Evolutionary conservation across 108 stramenopile genomes (phyloP).

Genomic region (Tribonema minus): DNA sequence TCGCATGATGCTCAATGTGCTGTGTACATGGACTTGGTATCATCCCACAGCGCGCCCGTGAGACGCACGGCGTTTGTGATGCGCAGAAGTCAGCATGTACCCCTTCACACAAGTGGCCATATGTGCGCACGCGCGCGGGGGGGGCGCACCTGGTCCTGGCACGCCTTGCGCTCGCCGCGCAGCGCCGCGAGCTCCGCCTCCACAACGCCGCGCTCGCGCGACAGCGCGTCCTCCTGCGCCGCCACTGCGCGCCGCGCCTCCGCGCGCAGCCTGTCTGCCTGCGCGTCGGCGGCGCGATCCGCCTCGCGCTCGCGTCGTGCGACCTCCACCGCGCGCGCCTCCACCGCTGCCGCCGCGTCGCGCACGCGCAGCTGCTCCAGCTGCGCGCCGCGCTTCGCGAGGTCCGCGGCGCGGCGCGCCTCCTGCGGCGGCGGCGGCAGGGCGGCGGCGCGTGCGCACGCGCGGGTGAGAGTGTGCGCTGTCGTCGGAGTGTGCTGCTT

Average conservation of each 20-base stretch:
- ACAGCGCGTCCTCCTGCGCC: conserved; percentile 5
- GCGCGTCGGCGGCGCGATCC: too few species aligned
- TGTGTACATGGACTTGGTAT: not conserved
- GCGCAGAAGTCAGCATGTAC: not conserved
- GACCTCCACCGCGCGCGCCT: conserved; percentile 30
- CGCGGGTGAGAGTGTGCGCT: not conserved
- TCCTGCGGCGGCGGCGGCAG: not conserved
- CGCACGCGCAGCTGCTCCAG: conserved; percentile 28
- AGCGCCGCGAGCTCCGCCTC: conserved; percentile 12
- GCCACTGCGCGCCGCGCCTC: conserved; percentile 20
- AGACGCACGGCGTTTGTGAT: not conserved
- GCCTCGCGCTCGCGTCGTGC: conserved; percentile 9
- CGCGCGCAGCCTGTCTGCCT: too few species aligned
- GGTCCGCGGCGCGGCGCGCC: conserved; percentile 8
- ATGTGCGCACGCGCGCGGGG: too few species aligned
- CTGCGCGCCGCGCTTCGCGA: not conserved
- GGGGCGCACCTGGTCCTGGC: conserved; percentile 18
- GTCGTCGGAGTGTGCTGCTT: not conserved
- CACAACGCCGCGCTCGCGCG: conserved; percentile 6
- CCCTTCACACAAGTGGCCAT: not conserved
- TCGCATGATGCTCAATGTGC: not conserved
- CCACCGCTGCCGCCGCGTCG: conserved; percentile 10
- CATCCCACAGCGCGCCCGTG: not conserved
- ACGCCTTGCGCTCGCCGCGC: conserved; percentile 33
- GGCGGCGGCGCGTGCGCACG: not conserved